phyloP scores from a whole-genome alignment of 495 filamentous ascomycete species.

The Tetracladium setigerum region DNA sequence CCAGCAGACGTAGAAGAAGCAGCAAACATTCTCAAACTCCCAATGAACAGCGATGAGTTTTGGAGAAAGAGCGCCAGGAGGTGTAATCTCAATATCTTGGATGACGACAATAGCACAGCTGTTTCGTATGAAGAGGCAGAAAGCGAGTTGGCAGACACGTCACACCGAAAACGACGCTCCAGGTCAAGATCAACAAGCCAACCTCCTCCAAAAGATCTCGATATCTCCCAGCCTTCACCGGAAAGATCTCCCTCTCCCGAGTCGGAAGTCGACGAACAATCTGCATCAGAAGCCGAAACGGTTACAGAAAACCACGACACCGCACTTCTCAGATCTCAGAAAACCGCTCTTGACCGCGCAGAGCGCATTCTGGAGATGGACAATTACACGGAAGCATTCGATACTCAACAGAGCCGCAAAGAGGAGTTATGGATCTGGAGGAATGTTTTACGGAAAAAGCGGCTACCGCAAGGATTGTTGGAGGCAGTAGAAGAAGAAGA shows the following conservation, averaged over 20 bases:
- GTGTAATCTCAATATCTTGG: constrained; percentile 48
- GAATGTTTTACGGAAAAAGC: too few relatives aligned
- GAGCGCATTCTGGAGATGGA: constrained; percentile 12
- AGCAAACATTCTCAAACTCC: constrained; percentile 44
- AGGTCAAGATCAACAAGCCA: constrained; percentile 1
- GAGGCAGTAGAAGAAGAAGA: not conserved
- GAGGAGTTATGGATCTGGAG: not conserved
- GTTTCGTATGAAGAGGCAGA: constrained; percentile 17
- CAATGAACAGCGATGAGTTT: constrained; percentile 35
- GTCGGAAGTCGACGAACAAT: too few relatives aligned
- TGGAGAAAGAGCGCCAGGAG: constrained; percentile 56
- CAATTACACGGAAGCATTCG: constrained; percentile 44
- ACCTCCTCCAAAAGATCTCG: not conserved
- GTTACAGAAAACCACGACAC: too few relatives aligned
- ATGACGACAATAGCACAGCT: constrained; percentile 18
- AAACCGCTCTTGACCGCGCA: too few relatives aligned
- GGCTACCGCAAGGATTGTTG: too few relatives aligned
- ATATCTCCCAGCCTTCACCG: too few relatives aligned
- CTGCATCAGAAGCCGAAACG: too few relatives aligned
- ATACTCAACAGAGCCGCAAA: constrained; percentile 35
- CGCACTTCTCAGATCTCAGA: too few relatives aligned
- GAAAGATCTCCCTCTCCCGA: too few relatives aligned
- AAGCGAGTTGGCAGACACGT: not conserved
- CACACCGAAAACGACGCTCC: not conserved
- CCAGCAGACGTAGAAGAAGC: constrained; percentile 60